Evolutionary conservation across 805 yeast species (phyloP).

Genomic region (Starmerella khaoyaiensis): DNA sequence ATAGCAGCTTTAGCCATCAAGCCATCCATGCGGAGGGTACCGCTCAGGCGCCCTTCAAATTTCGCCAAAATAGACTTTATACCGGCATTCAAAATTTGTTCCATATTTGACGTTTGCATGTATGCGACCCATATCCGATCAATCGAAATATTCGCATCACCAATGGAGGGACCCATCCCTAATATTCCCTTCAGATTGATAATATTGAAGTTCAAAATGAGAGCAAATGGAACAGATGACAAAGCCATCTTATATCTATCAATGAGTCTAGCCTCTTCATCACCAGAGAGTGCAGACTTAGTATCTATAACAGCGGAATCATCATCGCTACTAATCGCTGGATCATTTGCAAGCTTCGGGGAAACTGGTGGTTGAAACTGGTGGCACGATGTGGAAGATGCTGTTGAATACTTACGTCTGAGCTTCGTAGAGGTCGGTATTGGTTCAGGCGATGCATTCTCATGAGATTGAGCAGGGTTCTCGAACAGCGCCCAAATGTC

Average conservation of each 20-base stretch:
- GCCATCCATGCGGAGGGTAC: constrained; percentile 40
- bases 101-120: constrained; percentile 52
- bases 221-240: constrained; percentile 55
- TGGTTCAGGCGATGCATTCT: constrained; percentile 2
- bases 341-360: neutral
- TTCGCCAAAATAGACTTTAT: constrained; percentile 38
- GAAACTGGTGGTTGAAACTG: neutral
- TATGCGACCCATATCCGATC: constrained; percentile 59
- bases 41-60: constrained; percentile 73
- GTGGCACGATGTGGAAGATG: constrained; percentile 3
- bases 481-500: constrained; percentile 21
- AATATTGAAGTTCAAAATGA: constrained; percentile 51
- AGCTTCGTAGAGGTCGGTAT: constrained; percentile 5
- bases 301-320: neutral
- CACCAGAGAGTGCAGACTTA: neutral
- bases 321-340: neutral
- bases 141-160: constrained; percentile 43
- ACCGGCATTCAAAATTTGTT: constrained; percentile 55
- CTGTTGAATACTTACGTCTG: constrained; percentile 12
- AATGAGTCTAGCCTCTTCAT: constrained; percentile 21
- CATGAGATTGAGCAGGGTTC: neutral
- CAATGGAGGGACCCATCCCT: constrained; percentile 76
- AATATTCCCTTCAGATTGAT: constrained; percentile 41
- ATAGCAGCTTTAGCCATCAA: constrained; percentile 51
- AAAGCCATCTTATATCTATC: constrained; percentile 43